phyloP scores from a whole-genome alignment of 2,329 filamentous ascomycete species.

The Ophiocordyceps camponoti-saundersi region DNA sequence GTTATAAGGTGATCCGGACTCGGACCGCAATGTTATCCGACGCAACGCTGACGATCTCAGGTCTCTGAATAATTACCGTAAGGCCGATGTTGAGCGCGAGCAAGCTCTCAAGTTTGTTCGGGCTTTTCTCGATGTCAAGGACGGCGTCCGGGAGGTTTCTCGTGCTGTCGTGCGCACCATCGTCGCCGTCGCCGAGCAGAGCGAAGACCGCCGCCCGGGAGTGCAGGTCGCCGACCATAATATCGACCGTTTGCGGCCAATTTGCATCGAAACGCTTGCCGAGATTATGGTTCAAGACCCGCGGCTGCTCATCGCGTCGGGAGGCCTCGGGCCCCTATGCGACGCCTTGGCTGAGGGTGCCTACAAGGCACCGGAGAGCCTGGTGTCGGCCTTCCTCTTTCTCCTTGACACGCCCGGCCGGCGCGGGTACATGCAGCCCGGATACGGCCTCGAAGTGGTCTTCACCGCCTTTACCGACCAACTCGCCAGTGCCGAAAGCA shows the following conservation, averaged over 20 bases:
- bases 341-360: conserved; percentile 80
- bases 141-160: conserved; percentile 75
- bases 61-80: conserved; percentile 87
- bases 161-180: conserved; percentile 76
- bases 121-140: conserved; percentile 89
- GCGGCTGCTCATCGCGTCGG: conserved; percentile 60
- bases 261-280: conserved; percentile 82
- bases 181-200: conserved; percentile 76
- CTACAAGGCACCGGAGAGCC: conserved; percentile 81
- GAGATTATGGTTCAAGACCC: conserved; percentile 85
- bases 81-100: conserved; percentile 91
- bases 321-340: conserved; percentile 74
- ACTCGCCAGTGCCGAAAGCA: conserved; percentile 35
- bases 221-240: conserved; percentile 50
- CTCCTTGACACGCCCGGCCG: conserved; percentile 71
- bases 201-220: conserved; percentile 71
- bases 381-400: conserved; percentile 77
- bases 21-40: too few relatives aligned
- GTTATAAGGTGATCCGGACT: conserved; percentile 40
- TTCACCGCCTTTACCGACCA: conserved; percentile 92
- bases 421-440: conserved; percentile 68
- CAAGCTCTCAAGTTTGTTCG: conserved; percentile 94
- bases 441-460: conserved; percentile 74
- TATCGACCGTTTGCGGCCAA: conserved; percentile 73
- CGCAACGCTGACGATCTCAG: conserved; percentile 13